These are phyloP conservation scores for Gentiana straminea DNA, from an alignment of 257 asterid genomes.

Conservation along the genomic window DNA sequence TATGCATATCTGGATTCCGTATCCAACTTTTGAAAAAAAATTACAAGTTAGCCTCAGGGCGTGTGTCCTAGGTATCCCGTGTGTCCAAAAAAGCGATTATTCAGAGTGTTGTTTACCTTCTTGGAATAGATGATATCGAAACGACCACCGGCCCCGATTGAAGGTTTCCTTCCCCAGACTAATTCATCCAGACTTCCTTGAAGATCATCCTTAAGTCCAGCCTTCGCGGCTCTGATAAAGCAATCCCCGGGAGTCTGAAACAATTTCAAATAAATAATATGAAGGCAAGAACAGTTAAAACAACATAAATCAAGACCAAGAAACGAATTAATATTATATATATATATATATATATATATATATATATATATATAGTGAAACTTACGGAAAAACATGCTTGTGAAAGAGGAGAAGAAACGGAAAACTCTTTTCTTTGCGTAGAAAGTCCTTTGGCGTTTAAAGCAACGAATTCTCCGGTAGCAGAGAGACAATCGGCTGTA, in stretches of 20 bases:
- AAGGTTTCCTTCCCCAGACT: conserved; percentile 81
- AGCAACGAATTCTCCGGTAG: conserved; percentile 73
- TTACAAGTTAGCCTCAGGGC: no score
- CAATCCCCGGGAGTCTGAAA: conserved; percentile 65
- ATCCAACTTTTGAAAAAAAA: no score
- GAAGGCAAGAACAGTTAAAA: not conserved
- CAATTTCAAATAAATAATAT: conserved; percentile 12
- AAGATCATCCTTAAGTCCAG: conserved; percentile 51
- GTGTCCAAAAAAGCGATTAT: not conserved
- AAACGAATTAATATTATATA: no score
- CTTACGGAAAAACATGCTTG: conserved; percentile 83
- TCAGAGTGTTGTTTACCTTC: conserved; percentile 34
- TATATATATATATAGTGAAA: conserved; percentile 1
- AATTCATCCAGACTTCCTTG: conserved; percentile 74
- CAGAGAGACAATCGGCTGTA: conserved; percentile 66
- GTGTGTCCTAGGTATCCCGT: no score
- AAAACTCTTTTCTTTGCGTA: conserved; percentile 58
- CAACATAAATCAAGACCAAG: not conserved
- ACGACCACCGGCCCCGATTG: conserved; percentile 63
- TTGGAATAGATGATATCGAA: conserved; percentile 53
- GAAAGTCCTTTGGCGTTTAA: conserved; percentile 67
- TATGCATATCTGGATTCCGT: not conserved
- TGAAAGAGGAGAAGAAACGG: conserved; percentile 50
- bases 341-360: no score
- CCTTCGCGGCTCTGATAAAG: conserved; percentile 68